Evolutionary conservation across 768 basidiomycete genomes (phyloP).

Genomic region (Boletus subcaerulescens): DNA sequence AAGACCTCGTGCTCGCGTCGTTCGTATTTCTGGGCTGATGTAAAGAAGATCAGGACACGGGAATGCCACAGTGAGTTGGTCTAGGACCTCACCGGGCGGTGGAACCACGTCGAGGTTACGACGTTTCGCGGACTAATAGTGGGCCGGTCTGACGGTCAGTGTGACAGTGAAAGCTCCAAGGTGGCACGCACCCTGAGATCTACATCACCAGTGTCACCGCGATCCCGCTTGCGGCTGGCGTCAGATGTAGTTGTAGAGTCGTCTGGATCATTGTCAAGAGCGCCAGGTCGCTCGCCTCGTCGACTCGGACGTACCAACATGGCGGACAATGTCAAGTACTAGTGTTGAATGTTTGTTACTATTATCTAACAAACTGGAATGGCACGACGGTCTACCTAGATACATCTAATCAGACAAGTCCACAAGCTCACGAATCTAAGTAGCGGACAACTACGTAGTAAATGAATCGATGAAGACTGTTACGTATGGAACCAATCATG

Average conservation of each 20-base stretch:
- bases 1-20: conserved; percentile 29
- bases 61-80: not conserved
- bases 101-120: conserved; percentile 24
- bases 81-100: conserved; percentile 12
- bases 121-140: conserved; percentile 23
- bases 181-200: conserved; percentile 17
- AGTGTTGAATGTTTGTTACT: no score
- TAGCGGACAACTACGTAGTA: conserved; percentile 8
- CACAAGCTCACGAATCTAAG: conserved; percentile 10
- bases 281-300: conserved; percentile 43
- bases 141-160: not conserved
- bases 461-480: no score
- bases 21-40: conserved; percentile 40
- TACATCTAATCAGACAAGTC: conserved; percentile 16
- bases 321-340: not conserved
- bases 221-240: conserved; percentile 27
- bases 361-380: not conserved
- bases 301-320: conserved; percentile 12
- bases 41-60: not conserved
- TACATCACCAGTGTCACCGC: conserved; percentile 3
- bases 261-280: conserved; percentile 44
- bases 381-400: conserved; percentile 1
- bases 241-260: conserved; percentile 29
- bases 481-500: conserved; percentile 4
- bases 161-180: not conserved